Conservation (phyloP, 768 basidiomycete species). For the Tulasnella sp. region DNA sequence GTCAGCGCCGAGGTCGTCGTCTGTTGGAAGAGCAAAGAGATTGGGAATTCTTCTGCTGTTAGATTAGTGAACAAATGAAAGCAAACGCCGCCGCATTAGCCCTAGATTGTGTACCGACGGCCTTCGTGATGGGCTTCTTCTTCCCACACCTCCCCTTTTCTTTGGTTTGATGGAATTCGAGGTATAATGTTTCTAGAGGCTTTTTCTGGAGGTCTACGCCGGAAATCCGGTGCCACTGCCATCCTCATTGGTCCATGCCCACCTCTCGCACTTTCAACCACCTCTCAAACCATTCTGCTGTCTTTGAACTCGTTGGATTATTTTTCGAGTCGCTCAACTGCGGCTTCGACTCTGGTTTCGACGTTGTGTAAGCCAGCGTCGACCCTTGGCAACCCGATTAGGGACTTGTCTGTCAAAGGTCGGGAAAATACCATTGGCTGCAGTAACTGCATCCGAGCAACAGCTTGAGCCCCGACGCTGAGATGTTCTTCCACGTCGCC, state of each 20-base stretch:
- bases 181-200: not conserved
- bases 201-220: not conserved
- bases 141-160: not conserved
- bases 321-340: not conserved
- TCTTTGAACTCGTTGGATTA: too few relatives aligned
- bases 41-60: not conserved
- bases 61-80: not conserved
- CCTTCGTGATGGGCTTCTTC: not conserved
- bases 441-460: not conserved
- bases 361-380: not conserved
- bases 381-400: not conserved
- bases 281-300: too few relatives aligned
- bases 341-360: not conserved
- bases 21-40: not conserved
- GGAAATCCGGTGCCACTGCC: not conserved
- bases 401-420: not conserved
- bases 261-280: not conserved
- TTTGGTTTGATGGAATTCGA: not conserved
- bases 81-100: not conserved
- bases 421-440: not conserved
- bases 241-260: not conserved
- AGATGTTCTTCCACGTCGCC: not conserved
- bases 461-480: not conserved
- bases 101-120: not conserved
- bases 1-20: not conserved